Base-by-base conservation (phyloP, 495 filamentous ascomycete species). In the Penicillium canescens region DNA sequence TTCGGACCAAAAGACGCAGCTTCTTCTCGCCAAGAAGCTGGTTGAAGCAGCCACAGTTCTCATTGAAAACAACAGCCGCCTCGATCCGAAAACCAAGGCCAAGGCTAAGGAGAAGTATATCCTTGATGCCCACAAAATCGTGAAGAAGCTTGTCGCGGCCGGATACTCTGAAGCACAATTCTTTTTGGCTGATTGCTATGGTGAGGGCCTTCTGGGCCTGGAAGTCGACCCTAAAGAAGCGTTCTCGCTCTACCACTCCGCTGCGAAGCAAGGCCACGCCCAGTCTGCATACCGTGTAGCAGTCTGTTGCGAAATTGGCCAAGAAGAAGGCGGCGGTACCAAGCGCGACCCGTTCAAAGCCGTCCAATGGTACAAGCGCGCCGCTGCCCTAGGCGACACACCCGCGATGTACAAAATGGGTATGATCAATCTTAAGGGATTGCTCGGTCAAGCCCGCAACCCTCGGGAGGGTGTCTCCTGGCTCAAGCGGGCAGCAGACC, bases 401-500 rank as follows among this genome's bases (percentile, higher is more conserved):
- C 86, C 92, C 0, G 94, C 93, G 21, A 95, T 96, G 92, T 98
- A 96, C 74, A 98, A 98, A 70, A 86, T 98, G 71, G 94, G 94
- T 46, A 93, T 96, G 84, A 96, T 98, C 62, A 76, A 89, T 57
- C 79, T 96, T 24, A 97, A 97, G 68, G 93, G 92, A 18, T 80
- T 97, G n/a, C 83, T 98, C 12, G 92, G 92, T 8, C 93, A 97
- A 67, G 80, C 82, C n/a, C 81, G 79, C 57, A 96, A 91, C 67
- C 82, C 87, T 5, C 82, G 86, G 37, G 94, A 96, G 66, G 92
- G 91, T 13, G 78, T 97, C 24, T 83, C 81, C 38, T 97, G 92
- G 92, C 78, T 98, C 26, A 96, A 96, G 69, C 86, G 92, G 8
- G 94, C 94, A 3, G 92, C 92, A 4, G 92, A 98, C 55, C 82